A percentile compares a stretch with the other conserved stretches of the same genome.
Conservation (phyloP, 805 yeast species). For the Dipodascus geniculatus region DNA sequence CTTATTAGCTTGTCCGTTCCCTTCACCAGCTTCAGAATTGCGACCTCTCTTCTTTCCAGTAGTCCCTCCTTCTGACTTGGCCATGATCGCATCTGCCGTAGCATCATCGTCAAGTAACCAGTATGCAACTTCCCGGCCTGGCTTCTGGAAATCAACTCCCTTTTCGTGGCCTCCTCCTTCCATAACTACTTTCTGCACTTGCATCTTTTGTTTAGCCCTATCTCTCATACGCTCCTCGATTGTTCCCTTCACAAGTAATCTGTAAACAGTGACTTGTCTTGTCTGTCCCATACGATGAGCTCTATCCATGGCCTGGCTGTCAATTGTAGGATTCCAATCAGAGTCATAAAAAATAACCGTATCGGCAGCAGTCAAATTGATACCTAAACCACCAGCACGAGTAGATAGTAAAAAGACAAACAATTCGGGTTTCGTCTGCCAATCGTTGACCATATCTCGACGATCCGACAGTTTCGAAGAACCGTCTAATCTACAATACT, state of each 20-base stretch:
- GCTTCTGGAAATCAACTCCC: conserved; percentile 28
- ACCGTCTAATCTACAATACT: conserved; percentile 86
- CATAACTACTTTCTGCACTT: conserved; percentile 98
- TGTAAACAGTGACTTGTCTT: conserved; percentile 90
- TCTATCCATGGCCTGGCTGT: conserved; percentile 92
- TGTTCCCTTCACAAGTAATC: conserved; percentile 82
- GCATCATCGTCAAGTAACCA: conserved; percentile 48
- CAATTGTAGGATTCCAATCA: conserved; percentile 95
- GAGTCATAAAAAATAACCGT: conserved; percentile 87
- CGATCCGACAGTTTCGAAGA: conserved; percentile 91
- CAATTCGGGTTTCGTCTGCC: conserved; percentile 95
- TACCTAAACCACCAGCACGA: conserved; percentile 95
- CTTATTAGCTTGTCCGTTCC: conserved; percentile 1
- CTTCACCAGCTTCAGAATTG: conserved; percentile 1
- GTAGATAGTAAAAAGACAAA: conserved; percentile 86
- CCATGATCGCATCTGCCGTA: conserved; percentile 19
- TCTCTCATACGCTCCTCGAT: conserved; percentile 98
- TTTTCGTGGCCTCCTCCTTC: conserved; percentile 44
- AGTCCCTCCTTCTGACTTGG: conserved; percentile 4
- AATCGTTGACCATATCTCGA: conserved; percentile 91
- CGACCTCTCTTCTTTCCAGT: conserved; percentile 8
- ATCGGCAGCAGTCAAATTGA: conserved; percentile 87
- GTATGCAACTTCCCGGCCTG: conserved; percentile 41
- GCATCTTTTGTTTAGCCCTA: conserved; percentile 96
- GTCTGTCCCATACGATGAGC: conserved; percentile 97